These are phyloP conservation scores for Jatropha multifida DNA, from an alignment of 441 rosid genomes.

Conservation along the genomic window DNA sequence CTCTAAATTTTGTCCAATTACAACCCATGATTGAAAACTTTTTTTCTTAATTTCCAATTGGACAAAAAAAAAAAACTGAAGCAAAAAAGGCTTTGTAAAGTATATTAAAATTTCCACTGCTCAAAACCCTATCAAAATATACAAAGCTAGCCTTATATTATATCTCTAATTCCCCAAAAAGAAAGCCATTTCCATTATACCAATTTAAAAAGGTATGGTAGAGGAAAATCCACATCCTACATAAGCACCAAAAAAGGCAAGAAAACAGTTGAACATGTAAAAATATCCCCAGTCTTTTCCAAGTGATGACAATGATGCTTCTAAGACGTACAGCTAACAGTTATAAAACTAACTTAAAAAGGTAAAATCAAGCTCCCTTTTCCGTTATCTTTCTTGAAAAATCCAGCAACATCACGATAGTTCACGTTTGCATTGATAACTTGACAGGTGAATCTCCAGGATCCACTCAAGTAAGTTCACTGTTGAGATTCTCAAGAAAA, in stretches of 20 bases:
- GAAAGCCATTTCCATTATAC: neutral
- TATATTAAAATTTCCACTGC: neutral
- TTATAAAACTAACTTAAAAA: conserved; percentile 16
- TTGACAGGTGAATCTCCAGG: conserved; percentile 35
- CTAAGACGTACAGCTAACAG: neutral
- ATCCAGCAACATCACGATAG: conserved; percentile 37
- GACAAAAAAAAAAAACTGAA: no score
- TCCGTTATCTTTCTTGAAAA: conserved; percentile 30
- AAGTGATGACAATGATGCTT: neutral
- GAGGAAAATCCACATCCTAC: conserved; percentile 4
- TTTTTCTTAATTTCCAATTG: no score
- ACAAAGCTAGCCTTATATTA: neutral
- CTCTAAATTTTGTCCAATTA: no score
- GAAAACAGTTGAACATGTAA: conserved; percentile 17
- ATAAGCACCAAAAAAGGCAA: neutral
- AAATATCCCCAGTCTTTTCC: conserved; percentile 13
- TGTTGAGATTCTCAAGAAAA: conserved; percentile 12
- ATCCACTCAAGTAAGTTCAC: conserved; percentile 35
- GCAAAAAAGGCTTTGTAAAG: neutral
- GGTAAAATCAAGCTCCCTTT: conserved; percentile 11
- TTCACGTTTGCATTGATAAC: conserved; percentile 29
- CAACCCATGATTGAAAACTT: no score
- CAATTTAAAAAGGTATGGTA: conserved; percentile 10
- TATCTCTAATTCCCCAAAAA: neutral
- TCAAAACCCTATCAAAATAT: neutral